Conservation (phyloP, 371 early-diverging fungal genomes). For the Rhizopus stolonifer region DNA sequence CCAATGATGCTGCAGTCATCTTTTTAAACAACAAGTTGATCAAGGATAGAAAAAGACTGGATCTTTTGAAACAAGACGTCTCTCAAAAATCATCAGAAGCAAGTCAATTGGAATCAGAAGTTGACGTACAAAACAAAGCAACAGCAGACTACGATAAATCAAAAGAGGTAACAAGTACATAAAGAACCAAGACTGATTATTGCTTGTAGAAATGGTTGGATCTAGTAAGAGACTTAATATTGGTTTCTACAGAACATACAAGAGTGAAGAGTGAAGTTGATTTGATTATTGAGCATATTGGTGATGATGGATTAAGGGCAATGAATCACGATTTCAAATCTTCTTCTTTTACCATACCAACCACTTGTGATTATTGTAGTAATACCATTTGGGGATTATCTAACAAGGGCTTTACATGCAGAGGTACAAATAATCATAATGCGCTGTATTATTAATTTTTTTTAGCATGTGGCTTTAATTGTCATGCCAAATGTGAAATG, state of each 20-base stretch:
- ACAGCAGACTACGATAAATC: conserved; percentile 35
- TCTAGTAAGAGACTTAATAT: conserved; percentile 44
- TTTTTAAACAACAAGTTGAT: conserved; percentile 65
- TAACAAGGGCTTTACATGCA: conserved; percentile 75
- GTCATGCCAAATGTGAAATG: conserved; percentile 86
- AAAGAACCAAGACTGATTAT: background rate
- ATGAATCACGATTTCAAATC: conserved; percentile 71
- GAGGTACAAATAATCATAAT: conserved; percentile 34
- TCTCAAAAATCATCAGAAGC: conserved; percentile 28
- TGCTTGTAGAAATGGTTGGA: conserved; percentile 47
- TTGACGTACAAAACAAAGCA: conserved; percentile 23
- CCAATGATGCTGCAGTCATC: conserved; percentile 55
- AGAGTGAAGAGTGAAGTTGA: conserved; percentile 58
- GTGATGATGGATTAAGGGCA: conserved; percentile 53
- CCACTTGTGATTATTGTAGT: conserved; percentile 77
- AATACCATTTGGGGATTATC: conserved; percentile 77
- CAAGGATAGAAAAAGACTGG: conserved; percentile 52
- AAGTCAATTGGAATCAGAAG: conserved; percentile 16
- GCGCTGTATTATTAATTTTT: background rate
- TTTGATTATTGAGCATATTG: conserved; percentile 57
- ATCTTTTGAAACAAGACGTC: conserved; percentile 50
- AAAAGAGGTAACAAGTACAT: conserved; percentile 26
- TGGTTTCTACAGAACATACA: conserved; percentile 53
- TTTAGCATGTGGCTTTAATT: conserved; percentile 77
- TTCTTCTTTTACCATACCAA: conserved; percentile 77